phyloP scores from a whole-genome alignment of 805 yeast genomes.

The Komagataella kurtzmanii region DNA sequence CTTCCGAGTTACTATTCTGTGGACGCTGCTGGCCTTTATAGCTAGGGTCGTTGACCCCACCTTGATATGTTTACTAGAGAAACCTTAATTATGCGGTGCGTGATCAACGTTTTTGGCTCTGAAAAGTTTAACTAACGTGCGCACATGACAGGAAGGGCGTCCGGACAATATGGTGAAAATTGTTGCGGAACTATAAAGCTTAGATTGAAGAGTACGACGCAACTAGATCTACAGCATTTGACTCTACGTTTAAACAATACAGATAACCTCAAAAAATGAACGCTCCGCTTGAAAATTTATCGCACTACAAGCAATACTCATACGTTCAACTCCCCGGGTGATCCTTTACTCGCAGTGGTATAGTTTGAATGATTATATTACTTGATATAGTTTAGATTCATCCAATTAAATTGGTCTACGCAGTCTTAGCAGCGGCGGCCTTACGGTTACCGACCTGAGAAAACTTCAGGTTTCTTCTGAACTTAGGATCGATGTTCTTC shows the following conservation, averaged over 20 bases:
- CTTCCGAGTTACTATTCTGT: not conserved
- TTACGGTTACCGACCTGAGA: conserved; percentile 97
- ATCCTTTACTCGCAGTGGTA: not conserved
- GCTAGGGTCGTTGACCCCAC: not conserved
- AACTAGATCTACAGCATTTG: not conserved
- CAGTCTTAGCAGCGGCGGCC: conserved; percentile 49
- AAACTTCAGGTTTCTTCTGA: conserved; percentile 98
- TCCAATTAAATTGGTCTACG: not conserved
- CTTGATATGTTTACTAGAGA: not conserved
- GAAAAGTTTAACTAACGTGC: not conserved
- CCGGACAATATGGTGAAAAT: not conserved
- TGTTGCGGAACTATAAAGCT: not conserved
- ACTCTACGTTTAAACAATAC: not conserved
- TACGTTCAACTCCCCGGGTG: not conserved
- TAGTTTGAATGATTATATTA: not conserved
- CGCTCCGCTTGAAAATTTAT: not conserved
- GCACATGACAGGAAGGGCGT: not conserved
- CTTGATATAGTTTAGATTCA: not conserved
- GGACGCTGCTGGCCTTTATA: not conserved
- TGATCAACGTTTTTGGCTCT: not conserved
- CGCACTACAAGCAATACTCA: not conserved
- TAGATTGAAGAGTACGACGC: not conserved
- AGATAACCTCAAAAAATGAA: not conserved
- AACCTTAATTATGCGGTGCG: not conserved
- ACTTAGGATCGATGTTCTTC: conserved; percentile 98